Evolutionary conservation across 2,329 filamentous ascomycete genomes (phyloP), one percentile per base, ranked within the genome.

Genomic region (Penicillium occitanis): DNA sequence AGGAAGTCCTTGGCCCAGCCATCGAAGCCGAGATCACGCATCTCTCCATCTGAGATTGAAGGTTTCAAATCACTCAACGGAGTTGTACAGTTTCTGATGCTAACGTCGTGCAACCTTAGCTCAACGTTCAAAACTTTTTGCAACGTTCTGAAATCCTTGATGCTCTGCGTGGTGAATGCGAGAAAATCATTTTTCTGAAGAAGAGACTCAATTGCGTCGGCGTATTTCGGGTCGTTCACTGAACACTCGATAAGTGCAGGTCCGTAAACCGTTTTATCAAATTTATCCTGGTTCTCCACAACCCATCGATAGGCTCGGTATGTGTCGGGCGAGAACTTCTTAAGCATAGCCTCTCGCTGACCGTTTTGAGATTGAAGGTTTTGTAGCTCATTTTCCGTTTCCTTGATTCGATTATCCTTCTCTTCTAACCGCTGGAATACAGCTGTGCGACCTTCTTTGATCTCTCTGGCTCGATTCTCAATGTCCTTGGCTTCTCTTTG

Each of bases 191-290:
- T 82, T 50, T 71, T 75, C 37, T 82, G 78, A 11, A 91, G 74
- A 11, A 86, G 73, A 3, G 83, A 81, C 74, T 92, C 90, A 8
- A 91, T 75, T 13, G 82, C 83, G 70, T 86, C 79, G 11, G 86
- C 86, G 75, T 91, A 92, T 63, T 81, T 84, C 42, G 87, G 83
- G 70, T 96, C 87, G 70, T 89, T 93, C 63, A 97, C 81, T 0
- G 90, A 91, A 77, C 93, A 97, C 66, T 86, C 90, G 37, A 97
- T 81, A 73, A 95, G 86, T 0, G 93, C 88, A 5, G 93, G 93
- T 0, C 91, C 92, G 73, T 90, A 92, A 4, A 97, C 88, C 66
- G 90, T 85, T 69, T 90, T 87, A 73, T 91, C 86, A 69, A 97
- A 95, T 59, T 85, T 77, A 64, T 84, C 75, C 67, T 84, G 85